Conservation (phyloP, 805 yeast genomes). For the Candida ulmi region DNA sequence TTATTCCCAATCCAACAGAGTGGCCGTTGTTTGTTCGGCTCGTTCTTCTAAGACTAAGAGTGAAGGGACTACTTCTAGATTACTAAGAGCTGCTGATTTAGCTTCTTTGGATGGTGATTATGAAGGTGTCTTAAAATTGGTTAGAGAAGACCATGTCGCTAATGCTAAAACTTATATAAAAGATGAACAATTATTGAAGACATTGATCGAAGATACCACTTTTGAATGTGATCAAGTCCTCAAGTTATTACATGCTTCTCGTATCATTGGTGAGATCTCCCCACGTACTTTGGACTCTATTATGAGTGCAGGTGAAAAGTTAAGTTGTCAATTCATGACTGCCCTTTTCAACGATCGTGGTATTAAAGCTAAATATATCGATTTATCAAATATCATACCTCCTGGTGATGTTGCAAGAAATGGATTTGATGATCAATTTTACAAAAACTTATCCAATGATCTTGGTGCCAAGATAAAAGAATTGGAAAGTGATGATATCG, state of each 20-base stretch:
- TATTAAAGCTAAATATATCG: conserved; percentile 71
- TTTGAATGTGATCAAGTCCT: conserved; percentile 63
- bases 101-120: conserved; percentile 61
- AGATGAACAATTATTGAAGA: conserved; percentile 37
- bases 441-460: conserved; percentile 45
- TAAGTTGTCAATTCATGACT: conserved; percentile 86
- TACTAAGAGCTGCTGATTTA: conserved; percentile 77
- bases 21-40: conserved; percentile 95
- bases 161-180: conserved; percentile 60
- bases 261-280: conserved; percentile 86
- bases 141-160: conserved; percentile 70
- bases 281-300: conserved; percentile 83
- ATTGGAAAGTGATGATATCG: conserved; percentile 35
- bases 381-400: conserved; percentile 69
- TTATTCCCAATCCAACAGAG: conserved; percentile 54
- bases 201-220: conserved; percentile 54
- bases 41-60: conserved; percentile 86
- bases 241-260: conserved; percentile 77
- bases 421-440: conserved; percentile 65
- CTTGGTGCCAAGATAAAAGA: conserved; percentile 45
- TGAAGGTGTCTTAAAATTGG: conserved; percentile 51
- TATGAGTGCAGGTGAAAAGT: conserved; percentile 90
- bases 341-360: conserved; percentile 80
- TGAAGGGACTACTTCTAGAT: conserved; percentile 92
- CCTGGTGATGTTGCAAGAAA: conserved; percentile 44